phyloP scores from a whole-genome alignment of 164 flowering plant genomes.

The Vitis rupestris region DNA sequence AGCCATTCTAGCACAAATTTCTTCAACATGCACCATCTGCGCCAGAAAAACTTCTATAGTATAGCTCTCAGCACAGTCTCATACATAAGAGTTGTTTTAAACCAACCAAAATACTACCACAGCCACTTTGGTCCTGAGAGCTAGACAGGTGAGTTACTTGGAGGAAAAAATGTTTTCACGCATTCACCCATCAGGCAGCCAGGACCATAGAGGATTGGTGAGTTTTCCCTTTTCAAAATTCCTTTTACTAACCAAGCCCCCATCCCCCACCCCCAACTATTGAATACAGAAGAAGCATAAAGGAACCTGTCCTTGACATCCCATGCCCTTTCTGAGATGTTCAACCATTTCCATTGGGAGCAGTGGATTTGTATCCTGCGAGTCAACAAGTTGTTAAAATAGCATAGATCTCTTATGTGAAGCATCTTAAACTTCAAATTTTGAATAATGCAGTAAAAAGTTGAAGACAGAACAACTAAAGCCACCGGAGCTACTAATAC shows the following conservation, averaged over 20 bases:
- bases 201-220: not conserved
- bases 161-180: too few relatives aligned
- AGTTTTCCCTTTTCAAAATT: not conserved
- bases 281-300: not conserved
- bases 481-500: not conserved
- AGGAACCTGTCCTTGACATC: conserved; percentile 82
- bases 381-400: conserved; percentile 10
- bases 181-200: not conserved
- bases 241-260: too few relatives aligned
- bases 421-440: conserved; percentile 3
- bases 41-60: conserved; percentile 11
- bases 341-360: conserved; percentile 78
- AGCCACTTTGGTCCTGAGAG: not conserved
- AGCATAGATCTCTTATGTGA: not conserved
- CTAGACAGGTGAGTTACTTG: not conserved
- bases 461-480: too few relatives aligned
- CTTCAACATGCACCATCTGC: conserved; percentile 86
- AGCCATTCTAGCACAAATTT: conserved; percentile 62
- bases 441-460: not conserved
- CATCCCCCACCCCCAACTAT: too few relatives aligned
- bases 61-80: not conserved
- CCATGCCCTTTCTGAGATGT: conserved; percentile 72
- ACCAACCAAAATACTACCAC: not conserved
- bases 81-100: not conserved
- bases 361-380: conserved; percentile 61